phyloP scores from a whole-genome alignment of 768 basidiomycete species.

The Tylopilus plumbeoviolaceoides region DNA sequence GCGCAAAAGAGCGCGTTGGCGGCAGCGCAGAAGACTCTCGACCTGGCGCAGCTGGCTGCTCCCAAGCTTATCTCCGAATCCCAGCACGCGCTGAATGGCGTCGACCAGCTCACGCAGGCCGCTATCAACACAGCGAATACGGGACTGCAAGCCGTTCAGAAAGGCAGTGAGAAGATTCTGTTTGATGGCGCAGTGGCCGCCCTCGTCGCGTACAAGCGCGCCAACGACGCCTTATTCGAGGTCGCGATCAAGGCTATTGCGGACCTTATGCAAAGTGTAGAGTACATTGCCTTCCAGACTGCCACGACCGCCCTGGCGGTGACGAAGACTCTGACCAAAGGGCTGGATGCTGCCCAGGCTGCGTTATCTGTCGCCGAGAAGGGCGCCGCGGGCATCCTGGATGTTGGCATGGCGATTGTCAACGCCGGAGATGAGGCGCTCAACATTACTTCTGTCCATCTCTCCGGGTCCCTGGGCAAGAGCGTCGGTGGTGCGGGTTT shows the following conservation, averaged over 20 bases:
- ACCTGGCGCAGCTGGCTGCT: background rate
- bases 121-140: background rate
- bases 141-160: background rate
- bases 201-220: slow-evolving; percentile 1
- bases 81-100: background rate
- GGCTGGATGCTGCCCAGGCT: background rate
- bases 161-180: background rate
- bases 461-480: slow-evolving; percentile 4
- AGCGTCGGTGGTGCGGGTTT: background rate
- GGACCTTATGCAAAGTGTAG: background rate
- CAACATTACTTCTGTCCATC: slow-evolving; percentile 1
- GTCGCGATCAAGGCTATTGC: background rate
- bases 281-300: background rate
- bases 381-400: background rate
- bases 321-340: background rate
- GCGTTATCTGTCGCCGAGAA: background rate
- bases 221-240: background rate
- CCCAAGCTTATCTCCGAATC: background rate
- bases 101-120: background rate
- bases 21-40: background rate
- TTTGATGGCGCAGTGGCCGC: background rate
- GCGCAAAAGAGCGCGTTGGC: background rate
- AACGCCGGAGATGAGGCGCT: background rate
- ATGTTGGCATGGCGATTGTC: background rate
- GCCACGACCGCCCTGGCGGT: background rate